Percentiles rank a stretch among this genome's conserved stretches.
These are phyloP conservation scores for Ustilago esculenta DNA, from an alignment of 1,284 basidiomycete genomes.

Conservation along the genomic window DNA sequence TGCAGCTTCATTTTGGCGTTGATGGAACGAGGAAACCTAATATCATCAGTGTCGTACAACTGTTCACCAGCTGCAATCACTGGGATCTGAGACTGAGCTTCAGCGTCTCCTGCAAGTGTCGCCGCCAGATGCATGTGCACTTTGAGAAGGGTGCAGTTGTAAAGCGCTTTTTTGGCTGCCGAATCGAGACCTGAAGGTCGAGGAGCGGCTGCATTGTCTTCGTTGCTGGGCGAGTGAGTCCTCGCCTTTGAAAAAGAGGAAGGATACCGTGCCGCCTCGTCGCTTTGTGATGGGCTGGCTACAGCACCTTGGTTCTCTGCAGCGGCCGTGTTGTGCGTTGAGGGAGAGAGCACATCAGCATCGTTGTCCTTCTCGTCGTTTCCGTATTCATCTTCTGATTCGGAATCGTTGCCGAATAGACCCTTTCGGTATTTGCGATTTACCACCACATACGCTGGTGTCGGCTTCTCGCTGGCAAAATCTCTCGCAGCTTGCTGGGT, in stretches of 20 bases:
- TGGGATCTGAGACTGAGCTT: slow-evolving; percentile 22
- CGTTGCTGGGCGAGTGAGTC: slow-evolving; percentile 17
- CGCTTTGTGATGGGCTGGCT: neutral
- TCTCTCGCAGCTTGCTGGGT: slow-evolving; percentile 26
- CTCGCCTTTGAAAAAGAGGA: slow-evolving; percentile 32
- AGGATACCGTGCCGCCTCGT: slow-evolving; percentile 8
- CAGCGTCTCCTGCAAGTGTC: slow-evolving; percentile 17
- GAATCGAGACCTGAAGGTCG: slow-evolving; percentile 43
- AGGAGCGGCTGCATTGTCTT: neutral
- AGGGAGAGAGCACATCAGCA: neutral
- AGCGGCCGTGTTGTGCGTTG: neutral
- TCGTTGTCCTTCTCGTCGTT: slow-evolving; percentile 25
- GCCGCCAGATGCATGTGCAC: slow-evolving; percentile 53
- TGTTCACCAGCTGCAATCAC: slow-evolving; percentile 20
- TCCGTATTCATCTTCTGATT: slow-evolving; percentile 58
- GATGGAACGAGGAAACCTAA: slow-evolving; percentile 56
- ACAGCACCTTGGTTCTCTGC: neutral
- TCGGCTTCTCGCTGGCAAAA: slow-evolving; percentile 13
- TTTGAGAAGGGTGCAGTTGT: slow-evolving; percentile 60
- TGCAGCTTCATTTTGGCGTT: slow-evolving; percentile 29
- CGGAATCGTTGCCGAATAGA: slow-evolving; percentile 32
- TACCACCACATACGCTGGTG: slow-evolving; percentile 10
- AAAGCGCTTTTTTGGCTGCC: slow-evolving; percentile 53
- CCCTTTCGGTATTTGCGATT: slow-evolving; percentile 30
- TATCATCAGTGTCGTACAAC: slow-evolving; percentile 29